These are phyloP conservation scores for Yamadazyma taylorii DNA, from an alignment of 1,139 yeast genomes.

Conservation along the genomic window DNA sequence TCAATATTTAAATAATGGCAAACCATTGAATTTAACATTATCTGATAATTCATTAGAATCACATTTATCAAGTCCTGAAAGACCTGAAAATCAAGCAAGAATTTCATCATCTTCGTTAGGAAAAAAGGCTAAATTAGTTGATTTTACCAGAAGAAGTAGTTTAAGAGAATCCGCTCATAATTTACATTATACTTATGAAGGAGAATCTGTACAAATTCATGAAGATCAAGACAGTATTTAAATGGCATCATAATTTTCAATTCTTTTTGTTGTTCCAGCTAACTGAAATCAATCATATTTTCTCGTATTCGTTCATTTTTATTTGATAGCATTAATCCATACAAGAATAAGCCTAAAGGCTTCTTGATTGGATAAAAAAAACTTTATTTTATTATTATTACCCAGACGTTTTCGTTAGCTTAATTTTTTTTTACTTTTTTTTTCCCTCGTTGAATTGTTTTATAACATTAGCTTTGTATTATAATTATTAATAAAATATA, in stretches of 20 bases:
- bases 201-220: conserved; percentile 39
- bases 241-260: not conserved
- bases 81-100: conserved; percentile 13
- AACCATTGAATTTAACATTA: conserved; percentile 14
- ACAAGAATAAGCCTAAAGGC: no score
- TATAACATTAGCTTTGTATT: conserved; percentile 8
- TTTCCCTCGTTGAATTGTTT: no score
- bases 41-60: conserved; percentile 14
- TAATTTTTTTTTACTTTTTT: not conserved
- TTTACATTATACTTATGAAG: conserved; percentile 24
- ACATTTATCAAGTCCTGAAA: conserved; percentile 6
- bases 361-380: conserved; percentile 3
- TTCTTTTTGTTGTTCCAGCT: not conserved
- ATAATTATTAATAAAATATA: conserved; percentile 5
- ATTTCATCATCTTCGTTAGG: conserved; percentile 21
- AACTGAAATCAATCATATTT: no score
- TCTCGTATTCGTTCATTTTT: no score
- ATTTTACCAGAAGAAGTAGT: conserved; percentile 52
- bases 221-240: conserved; percentile 16
- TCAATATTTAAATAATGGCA: conserved; percentile 16
- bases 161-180: conserved; percentile 37
- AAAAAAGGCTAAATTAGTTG: conserved; percentile 48
- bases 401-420: not conserved
- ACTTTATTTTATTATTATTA: conserved; percentile 1
- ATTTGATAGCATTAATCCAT: not conserved